These are phyloP conservation scores for Pterocarpus macrocarpus DNA, from an alignment of 306 rosid genomes.

Conservation along the genomic window DNA sequence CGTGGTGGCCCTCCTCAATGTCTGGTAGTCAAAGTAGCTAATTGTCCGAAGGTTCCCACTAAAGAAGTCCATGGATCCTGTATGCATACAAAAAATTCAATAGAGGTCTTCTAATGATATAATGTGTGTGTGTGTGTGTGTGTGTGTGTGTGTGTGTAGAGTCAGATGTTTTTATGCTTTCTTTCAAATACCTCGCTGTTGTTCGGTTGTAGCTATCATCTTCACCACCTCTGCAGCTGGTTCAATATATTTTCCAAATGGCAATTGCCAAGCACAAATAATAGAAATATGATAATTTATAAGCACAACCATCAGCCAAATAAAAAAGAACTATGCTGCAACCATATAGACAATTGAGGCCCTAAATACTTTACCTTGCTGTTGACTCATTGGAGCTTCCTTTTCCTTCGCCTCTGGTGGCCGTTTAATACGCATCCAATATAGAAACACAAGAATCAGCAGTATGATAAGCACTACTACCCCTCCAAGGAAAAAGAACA, in stretches of 20 bases:
- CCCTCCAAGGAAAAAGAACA: constrained; percentile 80
- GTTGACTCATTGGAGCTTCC: constrained; percentile 37
- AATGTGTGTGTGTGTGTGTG: background rate
- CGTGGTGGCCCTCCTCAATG: constrained; percentile 82
- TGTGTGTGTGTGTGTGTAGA: background rate
- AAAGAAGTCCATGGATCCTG: constrained; percentile 64
- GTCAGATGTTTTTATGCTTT: constrained; percentile 5
- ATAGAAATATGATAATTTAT: constrained; percentile 38
- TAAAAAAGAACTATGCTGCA: background rate
- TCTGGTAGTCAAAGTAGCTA: constrained; percentile 62
- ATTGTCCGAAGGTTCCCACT: constrained; percentile 76
- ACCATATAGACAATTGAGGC: background rate
- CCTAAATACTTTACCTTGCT: constrained; percentile 46
- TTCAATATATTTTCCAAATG: constrained; percentile 51
- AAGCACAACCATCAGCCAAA: constrained; percentile 55
- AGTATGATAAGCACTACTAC: constrained; percentile 58
- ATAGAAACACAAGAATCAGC: constrained; percentile 58
- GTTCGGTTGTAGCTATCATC: constrained; percentile 47
- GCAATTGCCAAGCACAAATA: constrained; percentile 46
- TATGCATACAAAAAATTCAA: constrained; percentile 36
- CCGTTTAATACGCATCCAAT: constrained; percentile 59
- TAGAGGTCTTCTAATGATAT: constrained; percentile 2
- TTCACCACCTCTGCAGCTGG: constrained; percentile 56
- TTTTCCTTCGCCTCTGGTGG: constrained; percentile 38
- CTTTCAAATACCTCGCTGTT: constrained; percentile 58